Evolutionary conservation across 2,329 filamentous ascomycete genomes (phyloP), one percentile per base, ranked within the genome.

Genomic region (Cladophialophora yegresii): DNA sequence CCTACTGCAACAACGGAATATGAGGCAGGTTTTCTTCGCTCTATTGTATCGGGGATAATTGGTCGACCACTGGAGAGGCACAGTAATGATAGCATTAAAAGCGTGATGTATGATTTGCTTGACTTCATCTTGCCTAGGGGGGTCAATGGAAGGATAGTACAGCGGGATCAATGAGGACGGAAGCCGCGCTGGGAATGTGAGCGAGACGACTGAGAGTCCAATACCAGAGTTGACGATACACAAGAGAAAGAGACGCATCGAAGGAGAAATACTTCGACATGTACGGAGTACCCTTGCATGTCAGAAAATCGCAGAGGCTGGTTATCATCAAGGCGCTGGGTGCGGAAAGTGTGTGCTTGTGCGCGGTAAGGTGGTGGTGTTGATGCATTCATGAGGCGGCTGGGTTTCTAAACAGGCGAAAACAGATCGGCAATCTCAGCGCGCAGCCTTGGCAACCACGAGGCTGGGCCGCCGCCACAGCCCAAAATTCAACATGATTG

Each of bases 1-100:
- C 74, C 73, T 20, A 75, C 74, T n/a, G 72, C 68, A 26, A 75
- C 74, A 28, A 75, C 73, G 26, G 74, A 74, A 64, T 75, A 75
- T 40, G 73, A 69, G 50, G 69, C 69, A 23, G 68, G 63, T 54
- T 60, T 32, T 61, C 66, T 61, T 65, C 64, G 56, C 43, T 66
- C 67, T 26, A 66, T 54, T 13, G 26, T 12, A 16, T 32, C 33
- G 10, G 65, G 64, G 53, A 56, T 10, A 16, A 67, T 13, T 53
- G 65, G 63, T 40, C 56, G 60, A 32, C 67, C 64, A n/a, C 53
- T 62, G 6, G 67, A 54, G 32, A 68, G 47, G 30, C 64, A 53
- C 10, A 66, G 20, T 28, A 66, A 23, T 10, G 64, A 65, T 23
- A 61, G 60, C 30, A 67, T 32, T 4, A 63, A 66, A 10, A 63